Evolutionary conservation across 495 filamentous ascomycete genomes (phyloP).

Genomic region (Penicillium crystallinum): DNA sequence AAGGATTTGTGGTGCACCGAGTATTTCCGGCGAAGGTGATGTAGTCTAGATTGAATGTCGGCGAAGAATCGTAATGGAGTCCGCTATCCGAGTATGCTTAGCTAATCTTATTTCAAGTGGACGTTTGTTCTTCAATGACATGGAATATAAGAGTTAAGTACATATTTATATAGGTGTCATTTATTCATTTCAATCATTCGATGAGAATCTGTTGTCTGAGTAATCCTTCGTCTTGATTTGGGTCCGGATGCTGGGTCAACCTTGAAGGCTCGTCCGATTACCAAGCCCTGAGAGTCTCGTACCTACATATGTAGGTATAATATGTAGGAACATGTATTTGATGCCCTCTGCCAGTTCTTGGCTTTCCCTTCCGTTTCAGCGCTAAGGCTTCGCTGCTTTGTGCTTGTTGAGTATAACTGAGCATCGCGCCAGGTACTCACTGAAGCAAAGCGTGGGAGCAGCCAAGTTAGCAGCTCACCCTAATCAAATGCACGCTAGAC

Average conservation of each 20-base stretch:
- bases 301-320: neutral
- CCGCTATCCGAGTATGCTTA: slow-evolving; percentile 16
- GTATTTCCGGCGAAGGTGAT: slow-evolving; percentile 11
- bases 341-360: too few species aligned
- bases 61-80: slow-evolving; percentile 26
- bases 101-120: slow-evolving; percentile 6
- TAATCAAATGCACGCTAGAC: too few species aligned
- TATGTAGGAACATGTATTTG: neutral
- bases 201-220: neutral
- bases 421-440: too few species aligned
- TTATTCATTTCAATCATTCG: neutral
- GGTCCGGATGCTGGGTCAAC: neutral
- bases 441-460: too few species aligned
- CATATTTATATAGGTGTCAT: too few species aligned
- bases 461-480: too few species aligned
- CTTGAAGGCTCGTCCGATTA: neutral
- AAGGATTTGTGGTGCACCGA: slow-evolving; percentile 5
- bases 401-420: too few species aligned
- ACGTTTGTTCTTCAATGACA: neutral
- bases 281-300: neutral
- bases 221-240: neutral
- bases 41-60: slow-evolving; percentile 3
- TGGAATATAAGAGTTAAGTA: neutral
- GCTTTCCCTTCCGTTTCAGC: too few species aligned
- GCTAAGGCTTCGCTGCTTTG: too few species aligned